A percentile compares a stretch with the other conserved stretches of the same genome.
Evolutionary conservation across 2,329 filamentous ascomycete genomes (phyloP).

Genomic region (Aspergillus fumigatiaffinis): DNA sequence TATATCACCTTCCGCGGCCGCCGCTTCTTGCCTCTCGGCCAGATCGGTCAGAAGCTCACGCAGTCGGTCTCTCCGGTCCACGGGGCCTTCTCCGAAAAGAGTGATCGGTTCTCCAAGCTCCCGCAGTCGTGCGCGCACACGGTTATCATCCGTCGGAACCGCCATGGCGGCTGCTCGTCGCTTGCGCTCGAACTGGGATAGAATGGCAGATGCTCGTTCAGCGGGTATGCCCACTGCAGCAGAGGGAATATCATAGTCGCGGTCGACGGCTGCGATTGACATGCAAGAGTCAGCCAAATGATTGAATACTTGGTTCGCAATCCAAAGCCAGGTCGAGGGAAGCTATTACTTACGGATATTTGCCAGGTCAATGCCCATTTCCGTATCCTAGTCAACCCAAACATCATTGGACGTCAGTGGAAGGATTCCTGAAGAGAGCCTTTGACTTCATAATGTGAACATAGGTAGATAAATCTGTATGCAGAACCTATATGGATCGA

Average conservation of each 20-base stretch:
- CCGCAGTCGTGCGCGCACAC: conserved; percentile 74
- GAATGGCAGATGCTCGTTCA: conserved; percentile 78
- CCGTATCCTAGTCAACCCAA: conserved; percentile 44
- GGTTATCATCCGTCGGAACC: conserved; percentile 88
- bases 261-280: conserved; percentile 58
- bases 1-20: conserved; percentile 45
- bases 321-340: conserved; percentile 2
- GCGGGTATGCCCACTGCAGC: conserved; percentile 63
- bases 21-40: conserved; percentile 56
- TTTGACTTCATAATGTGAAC: background rate
- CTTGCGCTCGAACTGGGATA: conserved; percentile 88
- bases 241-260: conserved; percentile 76
- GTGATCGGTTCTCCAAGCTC: conserved; percentile 92
- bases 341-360: conserved; percentile 55
- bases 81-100: conserved; percentile 84
- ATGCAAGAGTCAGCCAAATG: background rate
- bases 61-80: conserved; percentile 80
- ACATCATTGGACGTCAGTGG: conserved; percentile 16
- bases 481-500: conserved; percentile 2
- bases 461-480: background rate
- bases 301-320: background rate
- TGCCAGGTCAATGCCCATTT: conserved; percentile 59
- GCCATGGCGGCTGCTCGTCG: conserved; percentile 81
- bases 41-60: conserved; percentile 74
- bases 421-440: conserved; percentile 6